A percentile compares a stretch with the other conserved stretches of the same genome.
Conservation (phyloP, 1,139 yeast species). For the Pichia sorboxylosa region DNA sequence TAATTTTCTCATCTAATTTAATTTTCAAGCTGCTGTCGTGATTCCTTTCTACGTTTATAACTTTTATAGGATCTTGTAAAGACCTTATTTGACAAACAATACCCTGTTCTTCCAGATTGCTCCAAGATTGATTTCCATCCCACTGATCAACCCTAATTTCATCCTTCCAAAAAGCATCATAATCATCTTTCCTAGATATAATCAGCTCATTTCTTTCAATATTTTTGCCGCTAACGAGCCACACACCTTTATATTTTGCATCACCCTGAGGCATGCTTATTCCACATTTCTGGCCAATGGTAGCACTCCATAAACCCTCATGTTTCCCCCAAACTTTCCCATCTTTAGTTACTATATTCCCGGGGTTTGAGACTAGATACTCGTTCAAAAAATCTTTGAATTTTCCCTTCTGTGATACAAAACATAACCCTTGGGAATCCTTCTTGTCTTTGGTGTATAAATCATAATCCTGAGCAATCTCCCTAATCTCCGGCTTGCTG, state of each 20-base stretch:
- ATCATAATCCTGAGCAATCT: conserved; percentile 41
- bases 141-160: conserved; percentile 35
- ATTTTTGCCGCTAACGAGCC: conserved; percentile 77
- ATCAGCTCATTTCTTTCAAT: conserved; percentile 55
- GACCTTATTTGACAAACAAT: conserved; percentile 55
- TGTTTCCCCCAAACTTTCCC: conserved; percentile 74
- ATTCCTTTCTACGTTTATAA: conserved; percentile 17
- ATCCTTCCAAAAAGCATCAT: conserved; percentile 43
- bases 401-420: conserved; percentile 66
- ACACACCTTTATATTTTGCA: conserved; percentile 60
- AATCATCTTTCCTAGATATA: conserved; percentile 65
- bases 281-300: conserved; percentile 81
- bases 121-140: conserved; percentile 17
- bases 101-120: conserved; percentile 17
- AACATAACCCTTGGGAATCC: conserved; percentile 92
- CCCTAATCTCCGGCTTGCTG: conserved; percentile 63
- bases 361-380: conserved; percentile 61
- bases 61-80: conserved; percentile 42
- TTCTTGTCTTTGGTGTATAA: conserved; percentile 67
- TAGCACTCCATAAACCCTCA: conserved; percentile 84
- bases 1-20: conserved; percentile 31
- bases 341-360: conserved; percentile 62
- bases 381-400: conserved; percentile 69
- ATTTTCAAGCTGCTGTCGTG: conserved; percentile 22
- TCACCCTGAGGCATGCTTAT: conserved; percentile 80